Evolutionary conservation across 2,329 filamentous ascomycete genomes (phyloP).

Genomic region (Aspergillus oerlinghausenensis): DNA sequence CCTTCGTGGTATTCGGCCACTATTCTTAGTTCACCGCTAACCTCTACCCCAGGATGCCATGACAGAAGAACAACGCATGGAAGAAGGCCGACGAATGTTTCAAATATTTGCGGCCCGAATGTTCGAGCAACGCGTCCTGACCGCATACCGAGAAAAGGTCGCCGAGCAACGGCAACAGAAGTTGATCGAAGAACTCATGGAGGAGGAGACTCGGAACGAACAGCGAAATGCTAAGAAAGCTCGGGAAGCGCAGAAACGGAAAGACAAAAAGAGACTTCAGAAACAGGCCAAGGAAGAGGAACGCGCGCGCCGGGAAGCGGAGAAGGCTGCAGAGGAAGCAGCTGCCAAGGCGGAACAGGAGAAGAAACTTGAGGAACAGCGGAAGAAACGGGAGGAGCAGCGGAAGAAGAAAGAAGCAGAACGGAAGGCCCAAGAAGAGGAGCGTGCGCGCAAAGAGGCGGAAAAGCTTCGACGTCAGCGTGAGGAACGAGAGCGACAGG

Average conservation of each 20-base stretch:
- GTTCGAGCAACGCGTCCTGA: slow-evolving; percentile 96
- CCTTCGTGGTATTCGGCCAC: slow-evolving; percentile 2
- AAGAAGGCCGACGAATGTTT: slow-evolving; percentile 97
- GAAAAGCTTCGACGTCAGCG: slow-evolving; percentile 74
- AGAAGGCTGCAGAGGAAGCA: slow-evolving; percentile 82
- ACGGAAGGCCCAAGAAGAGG: slow-evolving; percentile 85
- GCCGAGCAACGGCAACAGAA: slow-evolving; percentile 86
- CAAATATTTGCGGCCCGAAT: slow-evolving; percentile 98
- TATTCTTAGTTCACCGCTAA: slow-evolving; percentile 27
- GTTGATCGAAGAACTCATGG: slow-evolving; percentile 83
- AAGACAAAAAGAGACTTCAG: slow-evolving; percentile 86
- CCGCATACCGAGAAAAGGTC: slow-evolving; percentile 97
- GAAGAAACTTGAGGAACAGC: slow-evolving; percentile 74
- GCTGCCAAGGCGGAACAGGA: slow-evolving; percentile 70
- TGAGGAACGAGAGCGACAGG: slow-evolving; percentile 81
- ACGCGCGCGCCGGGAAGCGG: slow-evolving; percentile 78
- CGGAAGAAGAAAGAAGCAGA: slow-evolving; percentile 86
- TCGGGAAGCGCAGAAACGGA: slow-evolving; percentile 89
- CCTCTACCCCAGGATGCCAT: slow-evolving; percentile 69
- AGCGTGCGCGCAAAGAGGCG: slow-evolving; percentile 75
- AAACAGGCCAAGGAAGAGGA: slow-evolving; percentile 88
- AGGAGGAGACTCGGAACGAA: slow-evolving; percentile 71
- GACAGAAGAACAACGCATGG: slow-evolving; percentile 98
- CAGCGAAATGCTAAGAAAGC: slow-evolving; percentile 89
- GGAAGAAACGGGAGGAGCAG: slow-evolving; percentile 80